These are phyloP conservation scores for Lachancea cidri DNA, from an alignment of 805 yeast genomes.

Conservation along the genomic window DNA sequence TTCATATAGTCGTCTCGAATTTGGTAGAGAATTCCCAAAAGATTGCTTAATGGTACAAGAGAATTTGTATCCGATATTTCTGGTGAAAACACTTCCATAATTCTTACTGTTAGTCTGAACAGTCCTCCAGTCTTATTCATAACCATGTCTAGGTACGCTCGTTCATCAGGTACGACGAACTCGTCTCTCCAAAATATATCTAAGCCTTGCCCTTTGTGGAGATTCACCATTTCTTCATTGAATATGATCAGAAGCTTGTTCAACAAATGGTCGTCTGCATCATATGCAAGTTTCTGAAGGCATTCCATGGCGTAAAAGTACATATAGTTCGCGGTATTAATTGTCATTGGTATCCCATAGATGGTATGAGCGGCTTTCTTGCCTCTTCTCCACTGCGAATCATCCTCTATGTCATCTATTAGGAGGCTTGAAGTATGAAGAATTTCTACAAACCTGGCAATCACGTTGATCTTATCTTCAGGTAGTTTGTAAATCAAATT, in stretches of 20 bases:
- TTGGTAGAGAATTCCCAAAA: slow-evolving; percentile 81
- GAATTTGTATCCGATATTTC: slow-evolving; percentile 14
- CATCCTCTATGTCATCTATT: slow-evolving; percentile 88
- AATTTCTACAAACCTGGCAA: slow-evolving; percentile 49
- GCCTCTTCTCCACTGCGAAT: slow-evolving; percentile 67
- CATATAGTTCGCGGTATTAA: slow-evolving; percentile 79
- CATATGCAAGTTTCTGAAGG: slow-evolving; percentile 33
- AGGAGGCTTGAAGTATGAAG: slow-evolving; percentile 63
- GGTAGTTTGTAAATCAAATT: slow-evolving; percentile 47
- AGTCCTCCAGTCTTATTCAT: slow-evolving; percentile 87
- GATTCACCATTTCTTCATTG: slow-evolving; percentile 67
- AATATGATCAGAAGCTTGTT: slow-evolving; percentile 39
- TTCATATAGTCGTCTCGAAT: slow-evolving; percentile 81
- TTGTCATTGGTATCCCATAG: slow-evolving; percentile 73
- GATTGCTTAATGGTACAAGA: slow-evolving; percentile 59
- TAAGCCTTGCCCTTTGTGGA: slow-evolving; percentile 87
- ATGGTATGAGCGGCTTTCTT: slow-evolving; percentile 70
- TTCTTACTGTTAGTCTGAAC: slow-evolving; percentile 64
- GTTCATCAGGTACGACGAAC: slow-evolving; percentile 49
- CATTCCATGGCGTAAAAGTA: slow-evolving; percentile 65
- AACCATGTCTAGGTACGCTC: slow-evolving; percentile 73
- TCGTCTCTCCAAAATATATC: slow-evolving; percentile 87
- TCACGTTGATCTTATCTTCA: slow-evolving; percentile 30
- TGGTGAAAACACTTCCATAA: slow-evolving; percentile 43
- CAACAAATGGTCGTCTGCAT: slow-evolving; percentile 14